Evolutionary conservation across 1,284 basidiomycete genomes (phyloP), one percentile per base, ranked within the genome.

Genomic region (Coniophora puteana): DNA sequence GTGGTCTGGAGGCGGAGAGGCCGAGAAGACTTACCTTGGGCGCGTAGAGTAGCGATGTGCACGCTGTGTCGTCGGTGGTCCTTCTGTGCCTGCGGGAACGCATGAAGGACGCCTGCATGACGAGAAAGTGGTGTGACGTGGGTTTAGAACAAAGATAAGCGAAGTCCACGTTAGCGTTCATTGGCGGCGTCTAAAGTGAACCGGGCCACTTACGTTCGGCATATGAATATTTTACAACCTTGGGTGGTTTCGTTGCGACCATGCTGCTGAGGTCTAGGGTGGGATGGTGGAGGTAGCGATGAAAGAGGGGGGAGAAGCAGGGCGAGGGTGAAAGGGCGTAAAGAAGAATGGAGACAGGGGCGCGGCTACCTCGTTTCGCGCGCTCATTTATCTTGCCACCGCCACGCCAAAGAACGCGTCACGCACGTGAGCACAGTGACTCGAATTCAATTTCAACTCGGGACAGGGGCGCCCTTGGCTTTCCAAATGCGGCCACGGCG

Each of bases 21-120:
- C 8, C 4, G 8, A 21, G 23, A 21, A 16, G 25, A 39, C 50
- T 44, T 52, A 71, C 73, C 60, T 55, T 74, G 69, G 13, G 71
- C 68, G 23, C 68, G 57, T 6, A 78, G 48, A 7, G 69, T 69
- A n/a, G 72, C 68, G 22, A 69, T 47, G 50, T 75, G 72, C 8
- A 77, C 54, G 6, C 61, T 52, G 46, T 68, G 63, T 39, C 64
- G 69, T 46, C 59, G 67, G 42, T 69, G 66, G 18, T 71, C 67
- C 43, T 64, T 65, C 49, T 73, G 69, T 16, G 69, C 52, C 27
- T 67, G 63, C 14, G 65, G 63, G 32, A 72, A 61, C 13, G 74
- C 72, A 18, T 63, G 58, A 20, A 75, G 58, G 14, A 76, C 71
- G 31, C 72, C 73, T 76, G 41, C 12, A 36, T 43, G 3, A 31